phyloP scores from a whole-genome alignment of 2,329 filamentous ascomycete genomes.

The Penicillium fuscoglaucum region DNA sequence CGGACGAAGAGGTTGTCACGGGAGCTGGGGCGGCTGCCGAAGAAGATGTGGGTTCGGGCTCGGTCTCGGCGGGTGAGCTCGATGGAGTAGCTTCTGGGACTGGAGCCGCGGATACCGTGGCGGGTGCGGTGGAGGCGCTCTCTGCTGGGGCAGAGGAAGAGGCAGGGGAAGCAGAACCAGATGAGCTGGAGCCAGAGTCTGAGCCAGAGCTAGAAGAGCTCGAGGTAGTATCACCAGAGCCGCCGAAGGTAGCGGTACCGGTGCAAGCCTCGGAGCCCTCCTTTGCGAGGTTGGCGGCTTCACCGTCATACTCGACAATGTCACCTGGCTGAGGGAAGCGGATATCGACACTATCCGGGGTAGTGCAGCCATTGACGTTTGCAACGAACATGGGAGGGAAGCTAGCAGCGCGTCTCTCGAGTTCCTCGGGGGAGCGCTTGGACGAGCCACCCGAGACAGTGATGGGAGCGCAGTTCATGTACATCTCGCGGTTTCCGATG shows the following conservation, averaged over 20 bases:
- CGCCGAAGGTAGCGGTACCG: slow-evolving; percentile 36
- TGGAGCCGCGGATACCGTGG: neutral
- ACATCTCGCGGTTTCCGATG: slow-evolving; percentile 90
- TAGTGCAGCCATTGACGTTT: slow-evolving; percentile 66
- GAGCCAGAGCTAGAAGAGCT: slow-evolving; percentile 16
- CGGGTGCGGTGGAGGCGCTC: neutral
- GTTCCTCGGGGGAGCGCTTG: slow-evolving; percentile 42
- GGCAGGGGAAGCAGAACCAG: neutral
- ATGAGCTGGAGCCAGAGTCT: slow-evolving; percentile 11
- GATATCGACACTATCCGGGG: slow-evolving; percentile 57
- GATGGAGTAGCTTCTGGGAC: slow-evolving; percentile 9
- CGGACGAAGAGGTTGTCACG: neutral
- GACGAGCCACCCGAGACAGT: slow-evolving; percentile 57
- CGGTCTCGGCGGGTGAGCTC: slow-evolving; percentile 2
- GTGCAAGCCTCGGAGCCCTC: slow-evolving; percentile 32
- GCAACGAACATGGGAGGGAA: slow-evolving; percentile 76
- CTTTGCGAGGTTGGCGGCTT: slow-evolving; percentile 38
- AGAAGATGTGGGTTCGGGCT: neutral
- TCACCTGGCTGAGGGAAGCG: slow-evolving; percentile 68
- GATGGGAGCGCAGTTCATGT: slow-evolving; percentile 91
- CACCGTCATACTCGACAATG: slow-evolving; percentile 54
- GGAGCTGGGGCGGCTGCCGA: slow-evolving; percentile 4
- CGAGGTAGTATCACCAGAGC: slow-evolving; percentile 31
- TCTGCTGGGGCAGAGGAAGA: slow-evolving; percentile 9
- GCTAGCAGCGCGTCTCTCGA: slow-evolving; percentile 56